phyloP scores from a whole-genome alignment of 805 yeast species.

The Kluyveromyces starmeri region DNA sequence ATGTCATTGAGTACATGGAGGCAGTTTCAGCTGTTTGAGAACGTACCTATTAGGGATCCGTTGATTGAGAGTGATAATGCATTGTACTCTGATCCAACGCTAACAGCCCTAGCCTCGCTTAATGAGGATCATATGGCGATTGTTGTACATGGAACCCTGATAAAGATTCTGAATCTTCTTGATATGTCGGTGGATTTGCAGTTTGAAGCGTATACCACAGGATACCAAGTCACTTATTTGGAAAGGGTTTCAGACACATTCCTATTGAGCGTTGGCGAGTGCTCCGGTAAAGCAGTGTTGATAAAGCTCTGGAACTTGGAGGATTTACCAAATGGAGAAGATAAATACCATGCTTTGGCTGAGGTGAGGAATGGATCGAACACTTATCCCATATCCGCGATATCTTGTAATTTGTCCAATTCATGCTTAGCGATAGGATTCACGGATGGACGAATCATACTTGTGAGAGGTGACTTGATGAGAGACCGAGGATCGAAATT shows the following conservation, averaged over 20 bases:
- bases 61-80: constrained; percentile 49
- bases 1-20: constrained; percentile 43
- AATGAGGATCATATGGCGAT: constrained; percentile 43
- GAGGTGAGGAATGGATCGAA: constrained; percentile 63
- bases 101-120: constrained; percentile 56
- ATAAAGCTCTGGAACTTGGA: constrained; percentile 68
- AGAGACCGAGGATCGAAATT: constrained; percentile 90
- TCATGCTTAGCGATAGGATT: constrained; percentile 25
- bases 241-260: constrained; percentile 39
- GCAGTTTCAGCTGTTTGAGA: constrained; percentile 81
- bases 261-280: constrained; percentile 66
- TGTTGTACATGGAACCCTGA: constrained; percentile 42
- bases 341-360: constrained; percentile 50
- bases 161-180: constrained; percentile 47
- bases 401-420: constrained; percentile 19
- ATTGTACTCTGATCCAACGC: constrained; percentile 69
- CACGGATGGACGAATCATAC: constrained; percentile 60
- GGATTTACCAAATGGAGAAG: constrained; percentile 33
- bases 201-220: constrained; percentile 58
- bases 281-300: constrained; percentile 58
- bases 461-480: constrained; percentile 79
- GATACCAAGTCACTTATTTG: constrained; percentile 54
- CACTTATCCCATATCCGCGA: constrained; percentile 53
- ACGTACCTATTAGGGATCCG: constrained; percentile 80
- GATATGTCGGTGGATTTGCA: constrained; percentile 38